phyloP scores from a whole-genome alignment of 345 rosid genomes.

The Toxicodendron radicans region DNA sequence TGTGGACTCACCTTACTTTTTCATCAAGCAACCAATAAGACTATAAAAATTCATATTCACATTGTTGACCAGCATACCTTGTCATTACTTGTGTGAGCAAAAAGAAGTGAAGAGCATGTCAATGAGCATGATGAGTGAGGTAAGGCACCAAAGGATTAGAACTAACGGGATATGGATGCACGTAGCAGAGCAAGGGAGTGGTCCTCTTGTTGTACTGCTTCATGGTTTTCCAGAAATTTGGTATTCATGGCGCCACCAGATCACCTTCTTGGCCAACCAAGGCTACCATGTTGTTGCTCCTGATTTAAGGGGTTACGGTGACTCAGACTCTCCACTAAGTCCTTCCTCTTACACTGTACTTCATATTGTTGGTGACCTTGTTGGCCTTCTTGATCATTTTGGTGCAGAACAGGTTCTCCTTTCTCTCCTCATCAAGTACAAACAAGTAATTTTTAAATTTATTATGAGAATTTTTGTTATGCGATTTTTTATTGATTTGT shows the following conservation, averaged over 20 bases:
- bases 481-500: neutral
- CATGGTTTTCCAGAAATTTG: conserved; percentile 82
- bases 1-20: neutral
- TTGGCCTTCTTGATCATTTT: conserved; percentile 55
- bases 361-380: conserved; percentile 55
- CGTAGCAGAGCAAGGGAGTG: conserved; percentile 56
- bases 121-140: conserved; percentile 17
- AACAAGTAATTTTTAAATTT: too few species aligned
- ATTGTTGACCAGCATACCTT: too few species aligned
- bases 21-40: neutral
- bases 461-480: too few species aligned
- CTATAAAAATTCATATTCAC: neutral
- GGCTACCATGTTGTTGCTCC: conserved; percentile 73
- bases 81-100: neutral
- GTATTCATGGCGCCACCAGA: conserved; percentile 80
- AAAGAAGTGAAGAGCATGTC: too few species aligned
- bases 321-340: conserved; percentile 53
- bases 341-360: conserved; percentile 46
- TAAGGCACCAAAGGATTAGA: conserved; percentile 44
- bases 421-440: neutral
- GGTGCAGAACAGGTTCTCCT: conserved; percentile 44
- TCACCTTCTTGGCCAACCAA: conserved; percentile 44
- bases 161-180: conserved; percentile 55
- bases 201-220: conserved; percentile 57
- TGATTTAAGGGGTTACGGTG: conserved; percentile 64